These are phyloP conservation scores for Lyophyllum semitale DNA, from an alignment of 768 basidiomycete species.

Conservation along the genomic window DNA sequence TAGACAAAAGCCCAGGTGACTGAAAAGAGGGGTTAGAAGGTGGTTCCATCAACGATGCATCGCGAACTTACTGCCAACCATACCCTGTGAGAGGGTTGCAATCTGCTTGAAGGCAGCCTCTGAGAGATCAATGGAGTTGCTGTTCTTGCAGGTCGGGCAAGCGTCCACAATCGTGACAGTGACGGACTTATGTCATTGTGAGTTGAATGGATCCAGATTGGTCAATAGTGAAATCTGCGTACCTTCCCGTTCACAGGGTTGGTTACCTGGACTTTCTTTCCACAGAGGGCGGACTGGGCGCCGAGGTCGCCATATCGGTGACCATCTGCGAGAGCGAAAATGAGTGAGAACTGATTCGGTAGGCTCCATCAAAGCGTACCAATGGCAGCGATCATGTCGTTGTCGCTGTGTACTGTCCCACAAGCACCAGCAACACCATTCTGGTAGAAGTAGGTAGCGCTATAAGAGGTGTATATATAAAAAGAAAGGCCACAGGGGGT, in stretches of 20 bases:
- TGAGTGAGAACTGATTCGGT: neutral
- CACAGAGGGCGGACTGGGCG: constrained; percentile 60
- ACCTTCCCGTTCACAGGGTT: constrained; percentile 61
- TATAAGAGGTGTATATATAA: constrained; percentile 21
- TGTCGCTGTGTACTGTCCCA: constrained; percentile 61
- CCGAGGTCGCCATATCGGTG: constrained; percentile 51
- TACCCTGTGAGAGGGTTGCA: constrained; percentile 49
- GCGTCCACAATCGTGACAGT: constrained; percentile 72
- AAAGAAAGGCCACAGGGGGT: neutral
- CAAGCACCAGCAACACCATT: constrained; percentile 79
- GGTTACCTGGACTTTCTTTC: constrained; percentile 60
- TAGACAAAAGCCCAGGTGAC: constrained; percentile 41
- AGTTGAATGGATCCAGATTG: constrained; percentile 2
- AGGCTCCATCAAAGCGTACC: constrained; percentile 37
- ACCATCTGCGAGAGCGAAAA: constrained; percentile 39
- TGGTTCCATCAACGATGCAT: neutral
- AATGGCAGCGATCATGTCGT: constrained; percentile 61
- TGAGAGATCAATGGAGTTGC: constrained; percentile 77
- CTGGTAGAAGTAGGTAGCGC: constrained; percentile 73
- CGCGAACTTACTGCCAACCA: constrained; percentile 53
- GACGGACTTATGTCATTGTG: constrained; percentile 35
- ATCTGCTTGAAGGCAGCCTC: constrained; percentile 63
- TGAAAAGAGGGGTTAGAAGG: constrained; percentile 17
- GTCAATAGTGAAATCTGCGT: constrained; percentile 4
- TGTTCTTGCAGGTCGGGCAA: constrained; percentile 75